Evolutionary conservation across 306 rosid genomes (phyloP), one percentile per base, ranked within the genome.

Genomic region (Castanea mollissima): DNA sequence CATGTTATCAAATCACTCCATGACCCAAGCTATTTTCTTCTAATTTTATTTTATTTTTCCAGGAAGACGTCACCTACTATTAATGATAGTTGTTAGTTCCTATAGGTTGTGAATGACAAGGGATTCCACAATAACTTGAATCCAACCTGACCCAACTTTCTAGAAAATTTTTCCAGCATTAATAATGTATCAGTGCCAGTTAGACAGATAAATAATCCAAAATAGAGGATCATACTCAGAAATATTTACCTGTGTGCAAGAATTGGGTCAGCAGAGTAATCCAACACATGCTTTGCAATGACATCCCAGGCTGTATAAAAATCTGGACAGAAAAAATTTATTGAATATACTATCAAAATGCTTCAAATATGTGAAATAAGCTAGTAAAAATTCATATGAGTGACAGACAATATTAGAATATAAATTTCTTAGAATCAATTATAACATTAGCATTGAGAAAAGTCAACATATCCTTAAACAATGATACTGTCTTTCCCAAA

Each of bases 251-350:
- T 90, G 19, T 80, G 87, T 21, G 97, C 90, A 77, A 92, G 89
- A 81, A 82, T 32, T 67, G 92, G 90, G 86, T 89, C 87, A 21
- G 69, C 78, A 59, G 65, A 81, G 84, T 84, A 91, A 78, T 85
- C 91, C 71, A 77, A 90, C 85, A 89, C 82, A 41, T 90, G 80
- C 84, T 87, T 90, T 71, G 89, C 84, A 81, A 95, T 89, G 82
- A 92, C 96, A 80, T 86, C 92, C 99, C 98, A 95, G 64, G 99
- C 98, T 49, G 99, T 95, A 85, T 92, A 95, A 89, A 95, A 95
- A 85, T 95, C 98, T 95, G 91, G 70, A 80, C 63, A 78, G 56
- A 80, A 0, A 59, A 55, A 52, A 72, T 58, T 29, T 62, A 77
- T 20, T 55, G 32, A 74, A 77, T 74, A 73, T 75, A 56, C 74